Base-by-base conservation (phyloP, 2,329 filamentous ascomycete species). In the Orbilia javanica region DNA sequence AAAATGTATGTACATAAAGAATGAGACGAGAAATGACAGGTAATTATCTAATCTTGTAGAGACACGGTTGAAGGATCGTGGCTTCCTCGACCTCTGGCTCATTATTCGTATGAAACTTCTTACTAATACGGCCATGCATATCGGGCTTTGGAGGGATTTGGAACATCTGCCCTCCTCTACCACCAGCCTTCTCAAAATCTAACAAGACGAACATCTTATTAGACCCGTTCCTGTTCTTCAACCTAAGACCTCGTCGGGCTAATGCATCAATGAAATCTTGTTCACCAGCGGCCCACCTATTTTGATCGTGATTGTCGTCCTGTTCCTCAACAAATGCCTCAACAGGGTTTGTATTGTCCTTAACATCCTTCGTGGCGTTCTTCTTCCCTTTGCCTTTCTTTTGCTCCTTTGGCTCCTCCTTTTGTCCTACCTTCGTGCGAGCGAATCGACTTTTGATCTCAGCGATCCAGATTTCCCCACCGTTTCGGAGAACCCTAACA, bases 191-290 rank as follows among this genome's bases (percentile, higher is more conserved):
- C 82, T 94, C 87, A 84, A 99, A 99, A 81, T 92, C 90, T 93
- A 99, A 95, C 85, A 92, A 93, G 81, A 98, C 95, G 86, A 99
- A 99, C 96, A 99, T 99, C 86, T 92, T 96, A 85, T 99, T 99
- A 70, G 88, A 89, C 82, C 96, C 86, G 85, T 99, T 94, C 81
- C 88, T 89, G 7, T 89, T 89, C 81, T 92, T 91, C 31, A 97
- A 87, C n/a, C 94, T 87, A 82, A 99, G 97, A 0, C 96, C 96
- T 20, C 94, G 88, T 81, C 90, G 90, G 63, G 88, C 86, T 79
- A 98, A 88, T 0, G 95, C 93, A 64, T 94, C 91, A 5, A 98
- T 89, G 83, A 99, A 99, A 0, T 92, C 90, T 57, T 72, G 80
- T 5, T 89, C 89, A 0, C 97, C 93, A 82, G 97, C 94, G 0